Percentiles rank a stretch among this genome's conserved stretches.
Evolutionary conservation across 495 filamentous ascomycete genomes (phyloP).

Genomic region (Sordaria brevicollis): DNA sequence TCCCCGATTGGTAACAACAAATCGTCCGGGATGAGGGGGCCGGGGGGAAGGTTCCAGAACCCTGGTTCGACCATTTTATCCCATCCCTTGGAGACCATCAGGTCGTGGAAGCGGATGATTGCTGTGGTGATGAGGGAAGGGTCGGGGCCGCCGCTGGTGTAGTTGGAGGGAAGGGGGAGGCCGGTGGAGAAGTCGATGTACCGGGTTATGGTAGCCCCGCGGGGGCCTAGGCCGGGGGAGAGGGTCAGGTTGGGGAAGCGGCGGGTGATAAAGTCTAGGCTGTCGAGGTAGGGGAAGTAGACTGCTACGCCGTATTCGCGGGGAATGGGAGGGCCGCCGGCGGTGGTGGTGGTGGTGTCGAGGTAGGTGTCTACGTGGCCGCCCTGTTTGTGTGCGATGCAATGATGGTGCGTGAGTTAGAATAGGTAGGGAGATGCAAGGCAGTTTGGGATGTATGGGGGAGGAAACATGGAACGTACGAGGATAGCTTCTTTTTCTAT

Average conservation of each 20-base stretch:
- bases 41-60: conserved; percentile 24
- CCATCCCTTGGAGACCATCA: conserved; percentile 20
- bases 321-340: background rate
- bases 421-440: background rate
- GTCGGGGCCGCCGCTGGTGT: background rate
- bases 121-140: conserved; percentile 17
- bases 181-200: conserved; percentile 31
- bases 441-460: background rate
- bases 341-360: conserved; percentile 15
- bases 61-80: conserved; percentile 24
- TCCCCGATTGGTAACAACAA: conserved; percentile 32
- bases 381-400: conserved; percentile 23
- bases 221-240: background rate
- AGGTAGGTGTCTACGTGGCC: conserved; percentile 31
- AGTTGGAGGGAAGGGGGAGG: conserved; percentile 3
- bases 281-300: conserved; percentile 11
- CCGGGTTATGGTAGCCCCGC: conserved; percentile 8
- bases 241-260: conserved; percentile 24
- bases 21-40: conserved; percentile 27
- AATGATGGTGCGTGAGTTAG: background rate
- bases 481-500: conserved; percentile 29
- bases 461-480: conserved; percentile 13
- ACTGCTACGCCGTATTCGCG: conserved; percentile 28
- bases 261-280: conserved; percentile 13
- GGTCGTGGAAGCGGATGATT: conserved; percentile 21